Evolutionary conservation across 176 grass and related monocot species (phyloP), one percentile per base, ranked within the genome.

Genomic region (Eleusine indica): DNA sequence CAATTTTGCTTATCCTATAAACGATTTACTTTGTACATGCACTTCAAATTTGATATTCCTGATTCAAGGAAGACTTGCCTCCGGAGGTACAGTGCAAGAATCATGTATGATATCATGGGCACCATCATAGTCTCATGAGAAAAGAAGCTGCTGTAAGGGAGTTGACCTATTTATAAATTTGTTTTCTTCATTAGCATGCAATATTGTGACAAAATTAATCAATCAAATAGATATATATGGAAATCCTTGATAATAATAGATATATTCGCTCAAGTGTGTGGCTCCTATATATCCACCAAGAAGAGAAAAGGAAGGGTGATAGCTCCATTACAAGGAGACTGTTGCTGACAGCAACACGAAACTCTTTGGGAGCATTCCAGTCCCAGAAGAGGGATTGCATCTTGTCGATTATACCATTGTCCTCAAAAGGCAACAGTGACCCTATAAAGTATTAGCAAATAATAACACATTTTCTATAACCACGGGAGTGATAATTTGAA

Each of bases 231-330:
- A 38, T 32, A 35, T 15, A 32, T 35, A 37, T 15, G 61, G 52
- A 2, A 19, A 28, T 42, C 14, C 22, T 28, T 29, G 39, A 46
- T 39, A 41, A 74, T 56, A 22, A 74, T 56, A 22, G 9, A 84
- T 68, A 57, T 53, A 52, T 42, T 30, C 29, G 41, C 40, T 44
- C n/a, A 43, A 41, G 15, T 74, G 4, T 16, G 63, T 84, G 63
- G 63, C 61, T 66, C 63, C 37, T 21, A 21, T 66, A 51, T 44
- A n/a, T 80, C 37, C n/a, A 35, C 53, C 39, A 67, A 66, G 58
- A 22, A 71, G 19, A 44, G 79, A 60, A 86, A 80, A 35, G 11
- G 79, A 81, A 32, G 35, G 82, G 16, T 76, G 72, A 76, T 76
- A 39, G 63, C 32, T 7, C 22, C 35, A 52, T 8, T 46, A 46